Conservation (phyloP, 1,284 basidiomycete species). For the Lentinula novae-zelandiae region DNA sequence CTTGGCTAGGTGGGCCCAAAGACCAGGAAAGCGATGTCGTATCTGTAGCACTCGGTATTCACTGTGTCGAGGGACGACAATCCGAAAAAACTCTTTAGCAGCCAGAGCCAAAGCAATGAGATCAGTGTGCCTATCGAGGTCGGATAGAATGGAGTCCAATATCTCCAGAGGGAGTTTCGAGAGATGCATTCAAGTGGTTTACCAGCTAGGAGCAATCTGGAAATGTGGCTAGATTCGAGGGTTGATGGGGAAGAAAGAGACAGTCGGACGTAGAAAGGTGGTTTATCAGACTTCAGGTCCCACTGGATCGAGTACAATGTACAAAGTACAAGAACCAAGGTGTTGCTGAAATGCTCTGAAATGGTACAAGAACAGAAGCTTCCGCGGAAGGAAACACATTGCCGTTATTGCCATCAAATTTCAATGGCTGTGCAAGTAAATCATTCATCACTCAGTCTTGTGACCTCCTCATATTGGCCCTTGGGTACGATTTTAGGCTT, state of each 20-base stretch:
- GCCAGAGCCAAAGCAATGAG: constrained; percentile 41
- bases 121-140: constrained; percentile 35
- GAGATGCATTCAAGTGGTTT: neutral
- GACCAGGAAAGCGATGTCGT: constrained; percentile 32
- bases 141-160: constrained; percentile 40
- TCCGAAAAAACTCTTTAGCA: constrained; percentile 29
- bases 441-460: too few relatives aligned
- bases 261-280: neutral
- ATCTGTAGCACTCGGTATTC: constrained; percentile 45
- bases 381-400: neutral
- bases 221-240: neutral
- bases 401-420: neutral
- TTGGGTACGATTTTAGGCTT: too few relatives aligned
- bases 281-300: neutral
- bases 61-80: constrained; percentile 41
- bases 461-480: too few relatives aligned
- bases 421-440: too few relatives aligned
- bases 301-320: neutral
- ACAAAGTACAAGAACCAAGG: neutral
- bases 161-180: constrained; percentile 33
- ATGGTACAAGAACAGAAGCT: constrained; percentile 3
- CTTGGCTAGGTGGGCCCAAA: constrained; percentile 46
- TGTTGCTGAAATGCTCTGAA: neutral
- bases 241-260: neutral
- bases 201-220: neutral